Evolutionary conservation across 495 filamentous ascomycete species (phyloP), one percentile per base, ranked within the genome.

Genomic region (Hypomontagnella monticulosa): DNA sequence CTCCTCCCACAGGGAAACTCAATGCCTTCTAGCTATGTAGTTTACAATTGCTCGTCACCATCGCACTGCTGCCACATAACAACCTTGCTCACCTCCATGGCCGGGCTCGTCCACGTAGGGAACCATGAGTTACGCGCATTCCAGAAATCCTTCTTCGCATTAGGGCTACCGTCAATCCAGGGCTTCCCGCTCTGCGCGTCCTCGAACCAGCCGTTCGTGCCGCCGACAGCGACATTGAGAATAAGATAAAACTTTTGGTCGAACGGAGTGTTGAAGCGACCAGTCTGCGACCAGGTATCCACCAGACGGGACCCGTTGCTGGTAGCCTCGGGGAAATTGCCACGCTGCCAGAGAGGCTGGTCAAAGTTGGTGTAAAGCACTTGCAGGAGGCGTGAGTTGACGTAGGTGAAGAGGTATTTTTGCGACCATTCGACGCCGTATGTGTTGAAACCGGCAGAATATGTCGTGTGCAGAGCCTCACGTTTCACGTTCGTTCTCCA

Each of bases 381-480:
- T 73, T 93, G 90, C 14, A 93, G 79, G 7, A 94, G 83, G 15
- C 89, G 87, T 19, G 85, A 89, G 79, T 96, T 87, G 75, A 96
- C 83, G 74, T 92, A 96, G 33, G 91, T 92, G 75, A 93, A 94
- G 41, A 96, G 79, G 75, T 96, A 95, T 71, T 93, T 93, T 52
- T 93, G 86, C 56, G 86, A 90, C 92, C 92, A 96, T 74, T 96
- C 92, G 9, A 96, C 66, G 11, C 92, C 92, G 63, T 86, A 96
- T 0, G 84, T 91, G 75, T 96, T 88, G 78, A 79, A 90, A 46
- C 74, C 81, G 3, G 75, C 70, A n/a, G 85, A 72, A 73, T 88
- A 93, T 1, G 90, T 92, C 1, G 87, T 92, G 75, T 93, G 91
- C 36, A 91, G 81, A n/a, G 90, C 87, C 33, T 81, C 77, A 19